A percentile compares a stretch with the other conserved stretches of the same genome.
Evolutionary conservation across 495 filamentous ascomycete species (phyloP).

Genomic region (Penicillium chermesinum): DNA sequence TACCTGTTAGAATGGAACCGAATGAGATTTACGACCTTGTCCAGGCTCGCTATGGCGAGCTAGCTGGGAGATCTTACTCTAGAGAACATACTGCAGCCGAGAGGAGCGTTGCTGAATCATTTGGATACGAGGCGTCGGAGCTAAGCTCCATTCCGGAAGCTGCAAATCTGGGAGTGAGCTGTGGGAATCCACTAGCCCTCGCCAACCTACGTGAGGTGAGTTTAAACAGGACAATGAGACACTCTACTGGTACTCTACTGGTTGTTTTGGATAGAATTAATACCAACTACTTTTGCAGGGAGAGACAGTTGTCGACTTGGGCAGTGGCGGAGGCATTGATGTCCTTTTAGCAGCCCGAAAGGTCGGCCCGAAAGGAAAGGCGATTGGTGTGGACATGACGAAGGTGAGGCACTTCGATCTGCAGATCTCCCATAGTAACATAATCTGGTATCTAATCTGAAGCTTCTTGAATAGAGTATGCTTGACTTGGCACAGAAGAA

Average conservation of each 20-base stretch:
- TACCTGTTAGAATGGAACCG: too few species aligned
- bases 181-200: constrained; percentile 58
- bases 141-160: constrained; percentile 49
- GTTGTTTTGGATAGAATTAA: too few species aligned
- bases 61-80: constrained; percentile 4
- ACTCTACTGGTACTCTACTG: too few species aligned
- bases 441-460: too few species aligned
- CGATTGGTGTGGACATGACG: constrained; percentile 65
- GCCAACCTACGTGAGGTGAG: constrained; percentile 42
- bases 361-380: constrained; percentile 49
- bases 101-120: constrained; percentile 48
- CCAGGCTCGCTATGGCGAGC: constrained; percentile 11
- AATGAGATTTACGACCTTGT: constrained; percentile 11
- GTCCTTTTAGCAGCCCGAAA: constrained; percentile 55
- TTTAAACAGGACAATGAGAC: too few species aligned
- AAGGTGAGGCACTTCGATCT: constrained; percentile 33
- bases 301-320: constrained; percentile 61
- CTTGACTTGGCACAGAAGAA: constrained; percentile 45
- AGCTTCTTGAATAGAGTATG: constrained; percentile 58
- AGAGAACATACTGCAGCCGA: constrained; percentile 19
- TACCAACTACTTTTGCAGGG: constrained; percentile 33
- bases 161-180: constrained; percentile 61
- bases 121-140: constrained; percentile 56
- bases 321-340: constrained; percentile 61
- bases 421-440: constrained; percentile 4